phyloP scores from a whole-genome alignment of 306 rosid species.

The Sphenostylis stenocarpa region DNA sequence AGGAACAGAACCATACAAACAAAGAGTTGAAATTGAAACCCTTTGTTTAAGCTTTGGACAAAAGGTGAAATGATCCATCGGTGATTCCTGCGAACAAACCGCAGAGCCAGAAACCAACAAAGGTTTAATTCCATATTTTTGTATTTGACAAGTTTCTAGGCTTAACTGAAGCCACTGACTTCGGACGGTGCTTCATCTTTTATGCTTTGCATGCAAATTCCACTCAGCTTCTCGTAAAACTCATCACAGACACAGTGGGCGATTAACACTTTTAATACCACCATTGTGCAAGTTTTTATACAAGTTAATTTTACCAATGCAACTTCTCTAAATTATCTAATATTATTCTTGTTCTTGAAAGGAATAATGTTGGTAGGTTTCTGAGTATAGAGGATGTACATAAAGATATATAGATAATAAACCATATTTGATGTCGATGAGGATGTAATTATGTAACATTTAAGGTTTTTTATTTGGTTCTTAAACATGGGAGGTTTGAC shows the following conservation, averaged over 20 bases:
- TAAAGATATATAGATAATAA: too few species aligned
- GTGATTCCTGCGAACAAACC: constrained; percentile 24
- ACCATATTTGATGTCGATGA: too few species aligned
- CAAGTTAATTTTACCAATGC: background rate
- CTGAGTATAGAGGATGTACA: background rate
- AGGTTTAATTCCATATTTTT: constrained; percentile 22
- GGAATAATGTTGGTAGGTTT: background rate
- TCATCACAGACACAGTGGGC: constrained; percentile 23
- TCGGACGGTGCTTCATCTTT: constrained; percentile 14
- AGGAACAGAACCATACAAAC: background rate
- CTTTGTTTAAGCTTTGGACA: constrained; percentile 20
- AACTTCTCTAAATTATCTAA: background rate
- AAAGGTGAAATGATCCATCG: constrained; percentile 19
- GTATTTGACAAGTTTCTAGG: constrained; percentile 38
- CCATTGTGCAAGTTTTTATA: background rate
- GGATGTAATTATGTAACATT: too few species aligned
- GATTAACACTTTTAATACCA: background rate
- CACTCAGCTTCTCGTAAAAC: constrained; percentile 29
- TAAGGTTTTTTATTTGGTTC: too few species aligned
- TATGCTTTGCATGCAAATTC: constrained; percentile 25
- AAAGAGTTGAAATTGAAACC: constrained; percentile 26
- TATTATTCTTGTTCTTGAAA: background rate
- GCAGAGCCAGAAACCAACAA: constrained; percentile 22
- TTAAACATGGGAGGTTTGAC: too few species aligned
- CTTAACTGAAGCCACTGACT: constrained; percentile 30